These are phyloP conservation scores for Globisporangium apiculatum DNA, from an alignment of 352 stramenopile genomes.

Conservation along the genomic window DNA sequence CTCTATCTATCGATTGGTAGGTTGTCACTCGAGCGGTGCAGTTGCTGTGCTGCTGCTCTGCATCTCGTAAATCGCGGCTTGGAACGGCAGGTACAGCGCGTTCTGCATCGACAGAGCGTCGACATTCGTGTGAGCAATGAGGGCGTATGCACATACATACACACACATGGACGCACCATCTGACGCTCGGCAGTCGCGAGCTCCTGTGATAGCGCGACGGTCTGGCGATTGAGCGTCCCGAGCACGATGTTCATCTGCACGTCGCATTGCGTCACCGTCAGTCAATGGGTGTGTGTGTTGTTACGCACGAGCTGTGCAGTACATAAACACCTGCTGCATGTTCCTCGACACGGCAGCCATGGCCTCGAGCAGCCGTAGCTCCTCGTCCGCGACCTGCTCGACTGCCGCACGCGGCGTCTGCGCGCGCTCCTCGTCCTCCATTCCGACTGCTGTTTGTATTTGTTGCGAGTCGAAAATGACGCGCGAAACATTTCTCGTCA, in stretches of 20 bases:
- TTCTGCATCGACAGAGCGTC: constrained; percentile 19
- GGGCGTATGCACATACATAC: background rate
- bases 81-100: constrained; percentile 44
- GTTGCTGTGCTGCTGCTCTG: constrained; percentile 18
- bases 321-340: constrained; percentile 30
- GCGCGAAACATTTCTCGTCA: background rate
- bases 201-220: constrained; percentile 37
- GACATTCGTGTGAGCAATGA: background rate
- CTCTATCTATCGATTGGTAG: background rate
- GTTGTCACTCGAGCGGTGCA: background rate
- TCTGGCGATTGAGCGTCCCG: constrained; percentile 36
- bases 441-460: constrained; percentile 4
- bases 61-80: constrained; percentile 51
- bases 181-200: constrained; percentile 39
- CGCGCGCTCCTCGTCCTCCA: constrained; percentile 18
- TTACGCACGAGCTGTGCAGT: background rate
- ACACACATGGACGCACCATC: constrained; percentile 18
- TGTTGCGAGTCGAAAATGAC: constrained; percentile 3
- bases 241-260: constrained; percentile 45
- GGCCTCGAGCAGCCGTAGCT: constrained; percentile 38
- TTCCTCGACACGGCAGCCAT: constrained; percentile 27
- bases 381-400: constrained; percentile 34
- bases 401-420: background rate
- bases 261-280: background rate
- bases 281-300: background rate